Evolutionary conservation across 1,139 yeast genomes (phyloP), one percentile per base, ranked within the genome.

Genomic region (Zygosaccharomyces pseudobailii): DNA sequence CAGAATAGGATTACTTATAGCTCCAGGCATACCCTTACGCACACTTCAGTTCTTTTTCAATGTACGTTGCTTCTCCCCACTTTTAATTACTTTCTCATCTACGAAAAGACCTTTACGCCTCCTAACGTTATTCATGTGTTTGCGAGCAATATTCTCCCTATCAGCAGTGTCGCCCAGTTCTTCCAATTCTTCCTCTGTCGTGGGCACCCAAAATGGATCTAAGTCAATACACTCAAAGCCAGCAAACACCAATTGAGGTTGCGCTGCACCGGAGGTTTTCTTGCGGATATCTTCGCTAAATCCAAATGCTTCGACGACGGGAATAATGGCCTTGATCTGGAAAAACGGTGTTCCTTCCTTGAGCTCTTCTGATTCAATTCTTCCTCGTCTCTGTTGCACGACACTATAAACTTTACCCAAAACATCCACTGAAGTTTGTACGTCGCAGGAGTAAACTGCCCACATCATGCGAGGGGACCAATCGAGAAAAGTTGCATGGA

Each of bases 191-290:
- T 89, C 97, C 59, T 87, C 97, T 0, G 98, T 94, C 5, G 92
- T 87, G n/a, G 99, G 98, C 9, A 92, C 96, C 99, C 99, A 94
- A 74, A 85, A 94, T 35, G 99, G 99, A 71, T 94, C 97, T 55
- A 86, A 79, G 53, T 88, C 95, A 44, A 90, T 77, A 54, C 83
- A 72, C 59, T 89, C 95, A 65, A 78, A 94, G 1, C 98, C 98
- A 40, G 85, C 79, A 62, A 92, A 92, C 5, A 90, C 87, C 50
- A 94, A 74, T 67, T 92, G 98, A 0, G 98, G 98, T 61, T 88
- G 86, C 3, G 98, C 98, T 4, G 97, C 95, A 46, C 99, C 99
- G 1, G 96, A 87, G 0, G 98, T 90, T 58, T 80, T 80, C 70
- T 89, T 92, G 52, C 98, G 76, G 42, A 94, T 87, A 56, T 92